Conservation (phyloP, 768 basidiomycete species). For the Clitopilus hobsonii region DNA sequence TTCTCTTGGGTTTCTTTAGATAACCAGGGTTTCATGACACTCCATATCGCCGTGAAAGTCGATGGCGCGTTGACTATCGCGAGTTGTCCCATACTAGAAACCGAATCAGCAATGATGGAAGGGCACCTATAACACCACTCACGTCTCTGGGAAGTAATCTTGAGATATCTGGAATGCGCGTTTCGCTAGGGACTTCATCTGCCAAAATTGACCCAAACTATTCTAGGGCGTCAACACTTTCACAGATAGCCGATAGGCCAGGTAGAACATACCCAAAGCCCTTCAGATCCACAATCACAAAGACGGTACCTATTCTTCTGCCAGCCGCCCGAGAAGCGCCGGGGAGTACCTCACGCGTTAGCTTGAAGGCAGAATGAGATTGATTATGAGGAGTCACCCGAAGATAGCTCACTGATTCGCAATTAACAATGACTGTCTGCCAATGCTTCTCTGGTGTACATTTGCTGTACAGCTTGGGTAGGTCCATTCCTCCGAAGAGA, state of each 20-base stretch:
- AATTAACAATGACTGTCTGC: conserved; percentile 59
- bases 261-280: conserved; percentile 53
- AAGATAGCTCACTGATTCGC: conserved; percentile 43
- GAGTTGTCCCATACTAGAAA: conserved; percentile 63
- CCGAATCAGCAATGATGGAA: background rate
- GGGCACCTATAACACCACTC: no score
- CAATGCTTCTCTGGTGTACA: conserved; percentile 59
- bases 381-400: no score
- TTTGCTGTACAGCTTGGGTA: conserved; percentile 49
- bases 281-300: conserved; percentile 68
- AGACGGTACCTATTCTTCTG: conserved; percentile 40
- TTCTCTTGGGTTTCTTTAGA: conserved; percentile 69
- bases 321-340: conserved; percentile 56
- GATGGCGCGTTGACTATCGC: conserved; percentile 69
- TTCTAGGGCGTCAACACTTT: background rate
- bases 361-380: conserved; percentile 17
- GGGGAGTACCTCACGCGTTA: conserved; percentile 64
- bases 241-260: background rate
- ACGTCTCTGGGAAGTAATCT: conserved; percentile 79
- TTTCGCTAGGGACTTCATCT: conserved; percentile 61
- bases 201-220: conserved; percentile 70
- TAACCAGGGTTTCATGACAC: conserved; percentile 64
- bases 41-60: conserved; percentile 72
- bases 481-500: conserved; percentile 54
- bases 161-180: conserved; percentile 70